These are phyloP conservation scores for Colletotrichum sansevieriae DNA, from an alignment of 2,329 filamentous ascomycete species.

Conservation along the genomic window DNA sequence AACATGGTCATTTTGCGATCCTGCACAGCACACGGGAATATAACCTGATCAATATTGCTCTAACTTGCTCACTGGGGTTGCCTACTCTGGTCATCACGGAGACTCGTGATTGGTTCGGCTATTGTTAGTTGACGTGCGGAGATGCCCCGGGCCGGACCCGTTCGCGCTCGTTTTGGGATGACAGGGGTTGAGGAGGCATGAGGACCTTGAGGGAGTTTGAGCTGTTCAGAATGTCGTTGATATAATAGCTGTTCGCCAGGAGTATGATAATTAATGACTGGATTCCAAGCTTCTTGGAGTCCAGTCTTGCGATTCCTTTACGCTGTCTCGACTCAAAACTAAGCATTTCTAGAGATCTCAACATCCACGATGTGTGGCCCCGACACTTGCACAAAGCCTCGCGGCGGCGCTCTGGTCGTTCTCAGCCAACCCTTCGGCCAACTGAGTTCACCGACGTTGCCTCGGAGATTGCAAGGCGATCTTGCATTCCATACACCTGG, in stretches of 20 bases:
- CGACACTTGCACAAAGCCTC: constrained; percentile 55
- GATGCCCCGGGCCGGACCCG: constrained; percentile 33
- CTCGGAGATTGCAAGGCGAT: constrained; percentile 49
- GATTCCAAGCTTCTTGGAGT: too few species aligned
- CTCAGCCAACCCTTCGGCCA: constrained; percentile 48
- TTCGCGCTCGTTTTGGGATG: constrained; percentile 37
- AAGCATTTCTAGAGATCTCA: background rate
- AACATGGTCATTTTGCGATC: background rate
- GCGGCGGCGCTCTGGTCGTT: constrained; percentile 61
- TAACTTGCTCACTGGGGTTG: constrained; percentile 52
- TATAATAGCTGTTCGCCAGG: background rate
- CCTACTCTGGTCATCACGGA: constrained; percentile 45
- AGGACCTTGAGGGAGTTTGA: constrained; percentile 40
- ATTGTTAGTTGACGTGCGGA: constrained; percentile 8
- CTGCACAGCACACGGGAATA: background rate
- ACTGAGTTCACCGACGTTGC: background rate
- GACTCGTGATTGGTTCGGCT: constrained; percentile 48
- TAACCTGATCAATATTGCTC: constrained; percentile 48
- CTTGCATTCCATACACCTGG: constrained; percentile 60
- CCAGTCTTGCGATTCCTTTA: background rate
- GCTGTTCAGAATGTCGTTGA: constrained; percentile 5
- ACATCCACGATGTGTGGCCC: constrained; percentile 58
- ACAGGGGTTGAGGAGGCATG: constrained; percentile 25
- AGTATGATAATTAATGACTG: too few species aligned
- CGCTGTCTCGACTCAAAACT: background rate